Base-by-base conservation (phyloP, 1,139 yeast species). In the Taphrina flavorubra region DNA sequence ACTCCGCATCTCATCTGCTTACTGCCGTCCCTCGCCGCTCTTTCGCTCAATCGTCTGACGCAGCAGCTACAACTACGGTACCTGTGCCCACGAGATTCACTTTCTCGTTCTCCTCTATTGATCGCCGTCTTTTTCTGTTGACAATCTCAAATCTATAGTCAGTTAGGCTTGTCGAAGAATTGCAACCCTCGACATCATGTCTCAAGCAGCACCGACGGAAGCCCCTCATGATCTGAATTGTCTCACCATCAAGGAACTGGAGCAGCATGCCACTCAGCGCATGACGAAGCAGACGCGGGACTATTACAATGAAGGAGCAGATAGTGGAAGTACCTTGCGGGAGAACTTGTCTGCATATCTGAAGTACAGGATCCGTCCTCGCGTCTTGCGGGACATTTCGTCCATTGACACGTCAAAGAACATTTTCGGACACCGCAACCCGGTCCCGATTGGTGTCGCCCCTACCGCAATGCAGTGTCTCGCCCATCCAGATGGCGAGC, bases 401-500 rank as follows among this genome's bases (percentile, higher is more conserved):
- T 72, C 79, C 14, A 77, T 81, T 20, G 80, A 80, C 65, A 74
- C 81, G 14, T 73, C 78, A 25, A 80, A 85, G 10, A 75, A 77
- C 2, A 71, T 85, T 73, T 78, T 84, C 62, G 87, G 86, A 18
- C 71, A 76, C 39, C 75, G 77, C 44, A 78, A 80, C 34, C 76
- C 78, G 18, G 79, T 83, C 2, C 92, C 92, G 7, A 82, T 87
- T 72, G 88, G 88, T 70, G 81, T 86, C 65, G 67, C 67, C 0
- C 67, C 67, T 0, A 83, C 87, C 47, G 90, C 90, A 0, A 84
- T 86, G 73, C 88, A 89, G 57, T 82, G 80, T 70, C 80, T 86
- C 78, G 90, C 90, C 0, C 85, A 84, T 72, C 83, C 84, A 0
- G 88, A 86, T 55, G 91, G 89, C 0, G 91, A 87, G 74, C 78